phyloP scores from a whole-genome alignment of 1,284 basidiomycete species.

The Melampsora americana region DNA sequence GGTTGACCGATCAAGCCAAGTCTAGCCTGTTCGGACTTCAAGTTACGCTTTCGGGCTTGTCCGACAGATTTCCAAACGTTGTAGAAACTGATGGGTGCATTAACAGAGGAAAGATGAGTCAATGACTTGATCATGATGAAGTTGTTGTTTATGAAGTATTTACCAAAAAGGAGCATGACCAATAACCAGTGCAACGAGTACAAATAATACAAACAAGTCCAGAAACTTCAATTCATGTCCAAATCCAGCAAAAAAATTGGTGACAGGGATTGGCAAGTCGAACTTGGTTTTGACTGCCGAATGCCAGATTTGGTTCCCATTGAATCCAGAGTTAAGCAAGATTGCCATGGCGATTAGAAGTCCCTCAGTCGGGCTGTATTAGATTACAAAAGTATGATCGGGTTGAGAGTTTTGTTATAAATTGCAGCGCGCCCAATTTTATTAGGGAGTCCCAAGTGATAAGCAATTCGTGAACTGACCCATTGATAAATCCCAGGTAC shows the following conservation, averaged over 20 bases:
- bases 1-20: constrained; percentile 18
- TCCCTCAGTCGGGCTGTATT: constrained; percentile 29
- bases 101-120: not conserved
- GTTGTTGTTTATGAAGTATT: not conserved
- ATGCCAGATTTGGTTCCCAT: constrained; percentile 28
- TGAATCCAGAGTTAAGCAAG: constrained; percentile 21
- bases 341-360: constrained; percentile 42
- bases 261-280: constrained; percentile 5
- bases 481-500: constrained; percentile 40
- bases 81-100: constrained; percentile 17
- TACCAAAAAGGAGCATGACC: constrained; percentile 42
- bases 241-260: constrained; percentile 13
- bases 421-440: not conserved
- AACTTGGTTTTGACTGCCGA: constrained; percentile 11
- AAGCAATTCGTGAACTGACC: constrained; percentile 15
- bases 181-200: constrained; percentile 32
- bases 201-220: constrained; percentile 36
- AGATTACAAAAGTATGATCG: not conserved
- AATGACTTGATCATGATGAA: not conserved
- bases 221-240: constrained; percentile 17
- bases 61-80: constrained; percentile 28
- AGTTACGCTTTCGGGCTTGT: not conserved
- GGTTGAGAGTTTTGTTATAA: not conserved
- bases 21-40: constrained; percentile 13
- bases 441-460: not conserved